Conservation (phyloP, 2,329 filamentous ascomycete species). For the Colletotrichum camelliae region DNA sequence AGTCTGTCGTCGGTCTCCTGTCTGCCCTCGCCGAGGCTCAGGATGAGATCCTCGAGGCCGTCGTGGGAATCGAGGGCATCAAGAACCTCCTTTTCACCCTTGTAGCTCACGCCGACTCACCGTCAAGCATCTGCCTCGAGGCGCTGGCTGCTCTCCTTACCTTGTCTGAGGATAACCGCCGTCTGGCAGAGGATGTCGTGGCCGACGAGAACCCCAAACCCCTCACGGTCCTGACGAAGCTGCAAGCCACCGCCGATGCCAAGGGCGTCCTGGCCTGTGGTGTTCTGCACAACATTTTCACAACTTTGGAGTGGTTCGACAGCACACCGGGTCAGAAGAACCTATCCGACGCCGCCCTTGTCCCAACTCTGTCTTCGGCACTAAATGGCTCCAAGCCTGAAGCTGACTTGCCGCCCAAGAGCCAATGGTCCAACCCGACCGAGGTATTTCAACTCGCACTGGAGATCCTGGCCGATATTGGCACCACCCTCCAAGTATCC, state of each 20-base stretch:
- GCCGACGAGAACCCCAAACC: constrained; percentile 50
- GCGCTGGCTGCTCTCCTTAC: constrained; percentile 61
- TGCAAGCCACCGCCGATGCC: constrained; percentile 52
- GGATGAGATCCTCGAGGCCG: constrained; percentile 63
- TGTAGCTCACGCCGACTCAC: constrained; percentile 48
- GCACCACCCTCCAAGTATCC: constrained; percentile 60
- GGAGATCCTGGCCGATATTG: constrained; percentile 69
- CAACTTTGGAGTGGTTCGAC: constrained; percentile 58
- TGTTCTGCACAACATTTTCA: constrained; percentile 67
- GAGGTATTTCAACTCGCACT: constrained; percentile 61
- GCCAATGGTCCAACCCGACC: constrained; percentile 43
- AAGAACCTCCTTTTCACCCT: constrained; percentile 61
- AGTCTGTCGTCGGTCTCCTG: constrained; percentile 58
- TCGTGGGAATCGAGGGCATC: constrained; percentile 55
- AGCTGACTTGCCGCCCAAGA: constrained; percentile 30
- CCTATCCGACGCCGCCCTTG: constrained; percentile 55
- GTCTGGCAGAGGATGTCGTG: constrained; percentile 58
- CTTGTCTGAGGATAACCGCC: constrained; percentile 64
- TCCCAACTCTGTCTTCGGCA: constrained; percentile 47
- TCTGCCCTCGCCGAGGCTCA: constrained; percentile 62
- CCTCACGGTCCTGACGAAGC: constrained; percentile 53
- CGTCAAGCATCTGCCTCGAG: constrained; percentile 47
- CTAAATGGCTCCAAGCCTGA: constrained; percentile 38
- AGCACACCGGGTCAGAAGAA: constrained; percentile 52
- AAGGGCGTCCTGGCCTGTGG: constrained; percentile 63